Evolutionary conservation across 495 filamentous ascomycete genomes (phyloP).

Genomic region (Friedmanniomyces endolithicus): DNA sequence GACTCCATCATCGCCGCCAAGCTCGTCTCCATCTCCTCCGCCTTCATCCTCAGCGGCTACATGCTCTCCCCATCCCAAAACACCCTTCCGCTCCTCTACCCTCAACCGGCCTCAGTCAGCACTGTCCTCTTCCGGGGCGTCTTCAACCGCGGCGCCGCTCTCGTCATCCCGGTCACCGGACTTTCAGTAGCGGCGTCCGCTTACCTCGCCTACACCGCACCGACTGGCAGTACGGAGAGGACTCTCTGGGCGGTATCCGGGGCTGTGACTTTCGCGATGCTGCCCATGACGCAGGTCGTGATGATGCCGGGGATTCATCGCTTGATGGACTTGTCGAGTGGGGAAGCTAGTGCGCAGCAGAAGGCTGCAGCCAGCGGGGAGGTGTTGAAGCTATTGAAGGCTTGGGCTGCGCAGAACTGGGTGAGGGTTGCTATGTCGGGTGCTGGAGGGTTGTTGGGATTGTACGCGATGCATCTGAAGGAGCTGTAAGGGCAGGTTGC

Average conservation of each 20-base stretch:
- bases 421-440: background rate
- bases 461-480: background rate
- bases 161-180: background rate
- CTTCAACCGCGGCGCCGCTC: background rate
- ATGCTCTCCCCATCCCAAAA: slow-evolving; percentile 1
- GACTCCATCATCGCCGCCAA: background rate
- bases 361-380: background rate
- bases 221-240: background rate
- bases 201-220: background rate
- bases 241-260: background rate
- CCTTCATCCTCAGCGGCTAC: slow-evolving; percentile 2
- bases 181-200: background rate
- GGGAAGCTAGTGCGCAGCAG: background rate
- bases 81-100: background rate
- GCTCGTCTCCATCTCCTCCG: background rate
- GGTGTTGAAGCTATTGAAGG: background rate
- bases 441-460: background rate
- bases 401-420: slow-evolving; percentile 1
- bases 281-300: slow-evolving; percentile 2
- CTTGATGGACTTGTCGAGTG: background rate
- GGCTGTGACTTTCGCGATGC: background rate
- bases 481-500: background rate
- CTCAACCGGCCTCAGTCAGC: background rate
- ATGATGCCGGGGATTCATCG: slow-evolving; percentile 6
- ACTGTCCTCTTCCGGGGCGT: background rate